Evolutionary conservation across 208 protist genomes (phyloP).

Genomic region (Angomonas deanei): DNA sequence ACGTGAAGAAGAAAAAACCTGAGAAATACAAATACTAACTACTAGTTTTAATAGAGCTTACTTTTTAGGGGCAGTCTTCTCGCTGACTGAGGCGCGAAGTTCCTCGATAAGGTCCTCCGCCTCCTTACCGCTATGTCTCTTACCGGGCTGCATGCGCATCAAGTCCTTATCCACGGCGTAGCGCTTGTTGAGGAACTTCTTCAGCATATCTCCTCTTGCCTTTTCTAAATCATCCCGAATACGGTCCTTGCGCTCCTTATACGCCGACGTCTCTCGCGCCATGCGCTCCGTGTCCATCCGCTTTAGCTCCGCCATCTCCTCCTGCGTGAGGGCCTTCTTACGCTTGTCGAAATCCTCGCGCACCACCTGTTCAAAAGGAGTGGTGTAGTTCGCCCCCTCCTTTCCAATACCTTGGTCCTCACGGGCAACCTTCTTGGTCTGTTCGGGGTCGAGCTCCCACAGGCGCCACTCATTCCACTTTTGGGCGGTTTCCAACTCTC

Average conservation of each 20-base stretch:
- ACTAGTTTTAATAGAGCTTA: not conserved
- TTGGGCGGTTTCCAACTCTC: slow-evolving; percentile 88
- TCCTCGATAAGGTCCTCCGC: slow-evolving; percentile 85
- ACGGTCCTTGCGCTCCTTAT: slow-evolving; percentile 89
- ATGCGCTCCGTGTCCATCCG: slow-evolving; percentile 91
- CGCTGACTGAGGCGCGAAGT: slow-evolving; percentile 41
- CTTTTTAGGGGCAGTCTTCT: slow-evolving; percentile 1
- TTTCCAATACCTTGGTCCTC: slow-evolving; percentile 87
- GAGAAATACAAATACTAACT: not conserved
- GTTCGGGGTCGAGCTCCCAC: slow-evolving; percentile 89
- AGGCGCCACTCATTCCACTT: slow-evolving; percentile 92
- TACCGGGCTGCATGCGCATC: slow-evolving; percentile 89
- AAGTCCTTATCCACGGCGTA: slow-evolving; percentile 90
- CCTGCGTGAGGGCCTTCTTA: slow-evolving; percentile 89
- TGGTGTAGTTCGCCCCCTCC: slow-evolving; percentile 81
- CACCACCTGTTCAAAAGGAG: slow-evolving; percentile 86
- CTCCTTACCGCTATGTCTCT: slow-evolving; percentile 74
- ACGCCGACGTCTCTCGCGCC: slow-evolving; percentile 84
- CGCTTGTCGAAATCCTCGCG: slow-evolving; percentile 90
- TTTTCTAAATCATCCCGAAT: slow-evolving; percentile 87
- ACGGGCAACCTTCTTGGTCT: slow-evolving; percentile 86
- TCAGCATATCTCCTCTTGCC: slow-evolving; percentile 87
- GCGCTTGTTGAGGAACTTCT: slow-evolving; percentile 91
- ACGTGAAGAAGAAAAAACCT: not conserved
- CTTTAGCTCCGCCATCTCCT: slow-evolving; percentile 91